These are phyloP conservation scores for Phanerochaete sordida DNA, from an alignment of 768 basidiomycete genomes.

Conservation along the genomic window DNA sequence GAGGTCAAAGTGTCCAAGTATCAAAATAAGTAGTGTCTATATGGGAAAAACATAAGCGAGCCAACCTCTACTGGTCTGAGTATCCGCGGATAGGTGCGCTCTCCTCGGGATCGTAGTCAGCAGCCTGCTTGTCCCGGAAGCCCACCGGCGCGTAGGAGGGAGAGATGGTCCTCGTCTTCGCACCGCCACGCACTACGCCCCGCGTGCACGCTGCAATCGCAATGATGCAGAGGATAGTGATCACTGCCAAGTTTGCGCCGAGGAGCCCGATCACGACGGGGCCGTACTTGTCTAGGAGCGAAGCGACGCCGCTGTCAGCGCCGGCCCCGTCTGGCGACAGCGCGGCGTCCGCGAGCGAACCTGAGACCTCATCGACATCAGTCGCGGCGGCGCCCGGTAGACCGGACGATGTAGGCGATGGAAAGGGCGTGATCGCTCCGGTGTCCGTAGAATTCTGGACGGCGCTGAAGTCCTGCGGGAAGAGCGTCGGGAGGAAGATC, in stretches of 20 bases:
- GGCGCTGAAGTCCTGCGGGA: neutral
- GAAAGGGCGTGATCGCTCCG: neutral
- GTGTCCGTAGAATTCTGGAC: neutral
- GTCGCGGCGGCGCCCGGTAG: neutral
- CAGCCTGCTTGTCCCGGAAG: constrained; percentile 5
- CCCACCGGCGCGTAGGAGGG: constrained; percentile 10
- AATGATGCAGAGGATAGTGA: constrained; percentile 4
- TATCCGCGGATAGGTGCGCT: neutral
- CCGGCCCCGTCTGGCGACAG: neutral
- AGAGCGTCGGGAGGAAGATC: neutral
- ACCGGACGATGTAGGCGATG: no score
- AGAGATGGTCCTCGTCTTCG: neutral
- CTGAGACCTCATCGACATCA: no score
- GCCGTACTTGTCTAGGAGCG: constrained; percentile 18
- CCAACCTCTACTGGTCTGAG: neutral
- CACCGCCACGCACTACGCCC: neutral
- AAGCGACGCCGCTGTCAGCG: neutral
- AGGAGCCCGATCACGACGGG: constrained; percentile 17
- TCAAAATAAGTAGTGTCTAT: no score
- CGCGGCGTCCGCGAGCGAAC: constrained; percentile 14
- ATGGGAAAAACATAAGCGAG: no score
- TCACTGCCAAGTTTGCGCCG: constrained; percentile 9
- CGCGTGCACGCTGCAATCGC: constrained; percentile 5
- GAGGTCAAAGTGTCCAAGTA: no score
- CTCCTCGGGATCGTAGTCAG: neutral